Percentiles rank a stretch among this genome's conserved stretches.
phyloP scores from a whole-genome alignment of 176 grass and related monocot genomes.

The Oropetium thomaeum region DNA sequence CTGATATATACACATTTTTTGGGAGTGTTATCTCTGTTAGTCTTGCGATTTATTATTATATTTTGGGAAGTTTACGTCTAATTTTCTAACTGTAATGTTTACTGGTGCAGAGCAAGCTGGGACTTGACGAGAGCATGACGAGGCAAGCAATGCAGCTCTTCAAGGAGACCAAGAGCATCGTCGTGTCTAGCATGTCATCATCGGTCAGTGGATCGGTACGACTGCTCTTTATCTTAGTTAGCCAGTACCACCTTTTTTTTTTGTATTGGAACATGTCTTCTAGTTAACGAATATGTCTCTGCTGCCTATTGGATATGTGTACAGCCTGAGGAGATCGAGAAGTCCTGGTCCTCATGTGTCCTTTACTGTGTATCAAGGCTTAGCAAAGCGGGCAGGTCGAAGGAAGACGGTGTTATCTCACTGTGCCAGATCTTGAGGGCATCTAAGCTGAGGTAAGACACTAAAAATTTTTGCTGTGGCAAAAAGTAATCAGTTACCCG shows the following conservation, averaged over 20 bases:
- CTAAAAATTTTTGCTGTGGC: not conserved
- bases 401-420: conserved; percentile 54
- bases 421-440: conserved; percentile 82
- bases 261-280: not conserved
- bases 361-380: conserved; percentile 85
- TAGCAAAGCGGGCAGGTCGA: conserved; percentile 39
- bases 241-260: not conserved
- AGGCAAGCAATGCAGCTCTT: conserved; percentile 73
- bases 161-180: conserved; percentile 61
- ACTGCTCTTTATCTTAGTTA: not conserved
- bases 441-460: conserved; percentile 71
- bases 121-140: conserved; percentile 53
- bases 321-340: conserved; percentile 84
- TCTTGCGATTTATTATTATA: not conserved
- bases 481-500: conserved; percentile 4
- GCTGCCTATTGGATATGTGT: conserved; percentile 11
- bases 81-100: conserved; percentile 18
- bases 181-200: conserved; percentile 70
- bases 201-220: conserved; percentile 71
- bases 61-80: not conserved
- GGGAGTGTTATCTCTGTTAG: not conserved
- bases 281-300: conserved; percentile 16
- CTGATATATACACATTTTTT: not conserved
- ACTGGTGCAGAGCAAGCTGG: conserved; percentile 59
- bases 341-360: conserved; percentile 77